Base-by-base conservation (phyloP, 1,284 basidiomycete species). In the Phellopilus nigrolimitatus region DNA sequence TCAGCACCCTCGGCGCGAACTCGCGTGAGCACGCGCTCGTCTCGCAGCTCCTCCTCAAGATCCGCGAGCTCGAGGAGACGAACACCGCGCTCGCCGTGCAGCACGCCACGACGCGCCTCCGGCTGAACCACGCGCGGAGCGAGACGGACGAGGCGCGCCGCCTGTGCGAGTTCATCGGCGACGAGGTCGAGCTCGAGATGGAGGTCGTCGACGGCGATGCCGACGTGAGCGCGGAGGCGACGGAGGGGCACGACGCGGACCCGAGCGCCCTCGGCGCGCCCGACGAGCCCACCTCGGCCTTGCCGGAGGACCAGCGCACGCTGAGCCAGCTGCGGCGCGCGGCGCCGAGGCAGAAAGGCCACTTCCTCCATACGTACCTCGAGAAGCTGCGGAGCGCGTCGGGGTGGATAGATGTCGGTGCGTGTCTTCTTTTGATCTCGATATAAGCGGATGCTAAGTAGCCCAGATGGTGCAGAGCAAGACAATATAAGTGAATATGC, bases 61-160 rank as follows among this genome's bases (percentile, higher is more conserved):
- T 93, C 46, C 71, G 76, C 24, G 90, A 93, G 62, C 71, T 93
- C 0, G 85, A 91, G 62, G 73, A 84, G 51, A 77, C 87, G 9
- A 90, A 95, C 61, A 58, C 72, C 13, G 73, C 78, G 56, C 89
- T 95, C 56, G 68, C 80, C 39, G 70, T 77, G 55, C 79, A 90
- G 62, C 85, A 91, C 61, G 65, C 66, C 1, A 75, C 78, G 55
- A 85, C 88, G 1, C 70, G 76, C 12, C 67, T 68, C 24, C 79
- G 82, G 50, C 69, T 91, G 21, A 74, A 75, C n/a, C 74, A 76
- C 3, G 85, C 86, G 6, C 82, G 84, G 56, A 71, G 74, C 51
- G 88, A 91, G 57, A 82, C 82, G 0, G 78, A 83, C 42, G 78
- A 75, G 43, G 85, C 91, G 53, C 75, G 75, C 41, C 75, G 75